phyloP scores from a whole-genome alignment of 1,284 basidiomycete species.

The Gymnopus androsaceus region DNA sequence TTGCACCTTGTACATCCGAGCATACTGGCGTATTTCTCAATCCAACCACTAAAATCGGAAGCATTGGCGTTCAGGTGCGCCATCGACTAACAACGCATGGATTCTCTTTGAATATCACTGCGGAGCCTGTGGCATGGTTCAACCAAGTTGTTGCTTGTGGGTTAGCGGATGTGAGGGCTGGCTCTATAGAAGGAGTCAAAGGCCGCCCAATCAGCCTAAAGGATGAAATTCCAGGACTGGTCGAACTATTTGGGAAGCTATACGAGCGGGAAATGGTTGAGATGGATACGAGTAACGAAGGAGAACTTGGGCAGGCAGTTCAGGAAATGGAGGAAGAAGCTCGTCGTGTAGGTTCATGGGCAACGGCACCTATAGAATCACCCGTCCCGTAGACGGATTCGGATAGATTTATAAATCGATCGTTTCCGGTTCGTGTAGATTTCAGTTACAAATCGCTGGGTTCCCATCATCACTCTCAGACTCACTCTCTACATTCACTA shows the following conservation, averaged over 20 bases:
- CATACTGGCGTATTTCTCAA: conserved; percentile 81
- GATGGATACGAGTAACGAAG: conserved; percentile 47
- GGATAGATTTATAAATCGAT: no score
- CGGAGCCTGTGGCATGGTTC: conserved; percentile 84
- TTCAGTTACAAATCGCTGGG: neutral
- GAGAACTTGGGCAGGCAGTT: conserved; percentile 57
- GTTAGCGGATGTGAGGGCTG: conserved; percentile 82
- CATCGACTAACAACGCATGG: conserved; percentile 95
- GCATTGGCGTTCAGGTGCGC: conserved; percentile 95
- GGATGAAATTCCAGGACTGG: conserved; percentile 54
- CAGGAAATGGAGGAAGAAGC: conserved; percentile 45
- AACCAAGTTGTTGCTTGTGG: conserved; percentile 91
- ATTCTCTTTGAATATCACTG: conserved; percentile 90
- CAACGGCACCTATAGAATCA: conserved; percentile 6
- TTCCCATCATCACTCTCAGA: neutral
- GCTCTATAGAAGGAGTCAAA: conserved; percentile 54
- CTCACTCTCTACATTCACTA: conserved; percentile 17
- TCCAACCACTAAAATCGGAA: conserved; percentile 77
- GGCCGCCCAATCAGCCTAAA: conserved; percentile 40
- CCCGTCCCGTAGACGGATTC: neutral
- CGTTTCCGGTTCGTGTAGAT: neutral
- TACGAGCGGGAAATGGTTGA: conserved; percentile 58
- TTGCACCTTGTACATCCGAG: conserved; percentile 55
- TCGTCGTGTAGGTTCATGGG: conserved; percentile 4
- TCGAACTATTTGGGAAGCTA: conserved; percentile 51